A percentile compares a stretch with the other conserved stretches of the same genome.
phyloP scores from a whole-genome alignment of 1,139 yeast genomes.

The Lodderomyces beijingensis region DNA sequence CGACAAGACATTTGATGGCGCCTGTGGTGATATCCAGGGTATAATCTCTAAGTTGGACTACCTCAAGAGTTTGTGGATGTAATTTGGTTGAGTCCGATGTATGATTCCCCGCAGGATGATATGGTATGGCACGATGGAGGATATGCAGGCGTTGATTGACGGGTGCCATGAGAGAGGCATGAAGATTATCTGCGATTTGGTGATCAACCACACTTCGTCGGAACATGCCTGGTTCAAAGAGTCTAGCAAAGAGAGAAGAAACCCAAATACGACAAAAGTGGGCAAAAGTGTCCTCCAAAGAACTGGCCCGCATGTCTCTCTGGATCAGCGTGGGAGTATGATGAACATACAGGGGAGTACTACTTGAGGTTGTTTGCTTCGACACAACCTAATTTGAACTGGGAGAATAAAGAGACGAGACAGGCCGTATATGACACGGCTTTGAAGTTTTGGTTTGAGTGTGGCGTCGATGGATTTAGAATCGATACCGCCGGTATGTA shows the following conservation, averaged over 20 bases:
- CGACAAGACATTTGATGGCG: conserved; percentile 56
- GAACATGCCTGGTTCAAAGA: conserved; percentile 58
- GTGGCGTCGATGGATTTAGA: conserved; percentile 57
- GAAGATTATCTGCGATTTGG: conserved; percentile 52
- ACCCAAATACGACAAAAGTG: conserved; percentile 41
- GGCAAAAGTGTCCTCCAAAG: conserved; percentile 51
- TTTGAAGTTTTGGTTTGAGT: conserved; percentile 50
- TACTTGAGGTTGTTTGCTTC: conserved; percentile 50
- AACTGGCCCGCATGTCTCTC: conserved; percentile 53
- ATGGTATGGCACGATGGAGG: conserved; percentile 57
- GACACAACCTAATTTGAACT: conserved; percentile 55
- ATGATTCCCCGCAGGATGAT: conserved; percentile 56
- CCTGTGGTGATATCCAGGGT: conserved; percentile 55
- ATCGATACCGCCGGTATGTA: conserved; percentile 53
- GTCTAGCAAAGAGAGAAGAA: conserved; percentile 53
- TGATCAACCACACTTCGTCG: conserved; percentile 54
- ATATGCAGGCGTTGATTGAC: conserved; percentile 39
- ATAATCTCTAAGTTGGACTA: conserved; percentile 50
- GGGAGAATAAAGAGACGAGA: conserved; percentile 53
- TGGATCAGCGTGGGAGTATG: conserved; percentile 56
- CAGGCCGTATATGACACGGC: conserved; percentile 48
- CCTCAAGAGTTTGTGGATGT: conserved; percentile 44
- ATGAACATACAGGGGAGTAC: conserved; percentile 49
- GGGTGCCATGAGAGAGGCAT: conserved; percentile 47
- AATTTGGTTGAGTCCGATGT: conserved; percentile 57